Evolutionary conservation across 495 filamentous ascomycete genomes (phyloP), one percentile per base, ranked within the genome.

Genomic region (Pseudomonodictys pantanalensis): DNA sequence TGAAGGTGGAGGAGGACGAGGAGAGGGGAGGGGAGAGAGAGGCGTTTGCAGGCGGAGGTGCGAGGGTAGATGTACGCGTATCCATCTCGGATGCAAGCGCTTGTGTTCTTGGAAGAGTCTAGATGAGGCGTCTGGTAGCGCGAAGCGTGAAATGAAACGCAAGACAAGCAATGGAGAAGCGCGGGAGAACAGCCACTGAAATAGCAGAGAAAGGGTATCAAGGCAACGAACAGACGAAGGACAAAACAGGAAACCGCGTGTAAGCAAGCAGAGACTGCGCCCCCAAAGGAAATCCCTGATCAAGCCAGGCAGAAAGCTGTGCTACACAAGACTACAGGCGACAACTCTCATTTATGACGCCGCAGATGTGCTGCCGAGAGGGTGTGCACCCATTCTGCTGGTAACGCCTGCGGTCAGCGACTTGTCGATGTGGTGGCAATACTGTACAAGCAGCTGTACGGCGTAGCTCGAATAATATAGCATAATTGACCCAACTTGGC

Each of bases 1-100:
- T 25, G 0, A 52, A 45, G 7, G 63, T 30, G 1, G 38, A 46
- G 20, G 24, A 20, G 8, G 57, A 39, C 18, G 52, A 45, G 12
- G 52, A 43, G 38, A 28, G 47, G 18, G 41, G 4, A 11, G 12
- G 15, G 3, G 45, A 44, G 15, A 22, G 5, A 25, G 18, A 12
- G 45, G 6, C 2, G 43, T 10, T 18, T 65, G 50, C 62, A 64
- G 45, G 2, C 23, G 45, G 26, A 43, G 46, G 28, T 47, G 26
- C 3, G 42, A 8, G 38, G 5, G n/a, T 7, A 46, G 18, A 22
- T 10, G 26, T 26, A 56, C 38, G 24, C 24, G 29, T n/a, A n/a
- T n/a, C n/a, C n/a, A n/a, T n/a, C n/a, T n/a, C n/a, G n/a, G n/a
- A n/a, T n/a, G n/a, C n/a, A n/a, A n/a, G n/a, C n/a, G n/a, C n/a